Conservation (phyloP, 2,329 filamentous ascomycete species). For the Periconia macrospinosa region DNA sequence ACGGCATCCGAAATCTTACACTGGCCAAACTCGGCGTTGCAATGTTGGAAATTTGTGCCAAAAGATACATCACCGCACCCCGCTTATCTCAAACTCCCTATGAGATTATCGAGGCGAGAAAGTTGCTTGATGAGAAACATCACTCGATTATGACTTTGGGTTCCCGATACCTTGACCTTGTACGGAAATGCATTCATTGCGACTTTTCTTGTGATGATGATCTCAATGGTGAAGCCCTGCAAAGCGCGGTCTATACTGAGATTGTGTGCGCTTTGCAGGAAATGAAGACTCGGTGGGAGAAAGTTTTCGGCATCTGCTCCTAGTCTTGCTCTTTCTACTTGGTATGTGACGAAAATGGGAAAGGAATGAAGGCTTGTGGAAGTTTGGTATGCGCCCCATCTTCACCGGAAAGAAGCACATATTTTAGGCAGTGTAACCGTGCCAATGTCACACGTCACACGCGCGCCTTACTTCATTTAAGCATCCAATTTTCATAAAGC, state of each 20-base stretch:
- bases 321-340: too few relatives aligned
- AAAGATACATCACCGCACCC: conserved; percentile 1
- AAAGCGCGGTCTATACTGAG: conserved; percentile 9
- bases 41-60: conserved; percentile 12
- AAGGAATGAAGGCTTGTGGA: too few relatives aligned
- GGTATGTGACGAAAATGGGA: too few relatives aligned
- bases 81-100: neutral
- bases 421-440: too few relatives aligned
- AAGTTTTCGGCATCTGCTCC: neutral
- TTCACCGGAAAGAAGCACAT: too few relatives aligned
- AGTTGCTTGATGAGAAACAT: conserved; percentile 1
- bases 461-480: too few relatives aligned
- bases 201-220: conserved; percentile 10
- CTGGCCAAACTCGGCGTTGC: conserved; percentile 14
- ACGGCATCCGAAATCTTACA: conserved; percentile 12
- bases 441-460: too few relatives aligned
- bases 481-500: too few relatives aligned
- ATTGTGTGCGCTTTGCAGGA: conserved; percentile 8
- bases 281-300: conserved; percentile 7
- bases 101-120: conserved; percentile 3
- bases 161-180: conserved; percentile 4
- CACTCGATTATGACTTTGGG: conserved; percentile 2
- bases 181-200: conserved; percentile 9
- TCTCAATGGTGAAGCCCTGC: conserved; percentile 4
- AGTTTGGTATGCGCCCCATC: too few relatives aligned